Evolutionary conservation across 352 stramenopile genomes (phyloP).

Genomic region (Thalassiosira allenii): DNA sequence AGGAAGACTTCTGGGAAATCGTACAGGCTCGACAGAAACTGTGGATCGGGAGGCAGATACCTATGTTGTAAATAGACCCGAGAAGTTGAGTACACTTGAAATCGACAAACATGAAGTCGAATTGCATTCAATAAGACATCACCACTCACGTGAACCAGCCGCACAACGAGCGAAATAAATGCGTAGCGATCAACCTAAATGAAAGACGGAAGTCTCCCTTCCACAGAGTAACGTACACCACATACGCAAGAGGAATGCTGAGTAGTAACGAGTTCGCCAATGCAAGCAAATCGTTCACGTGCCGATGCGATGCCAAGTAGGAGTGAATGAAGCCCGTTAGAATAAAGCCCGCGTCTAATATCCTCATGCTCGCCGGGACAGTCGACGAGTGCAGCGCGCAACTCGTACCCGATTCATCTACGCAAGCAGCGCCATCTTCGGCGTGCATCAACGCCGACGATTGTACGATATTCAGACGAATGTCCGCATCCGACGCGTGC

Average conservation of each 20-base stretch:
- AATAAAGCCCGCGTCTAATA: constrained; percentile 60
- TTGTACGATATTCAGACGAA: constrained; percentile 17
- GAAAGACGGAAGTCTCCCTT: constrained; percentile 44
- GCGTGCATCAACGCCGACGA: background rate
- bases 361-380: background rate
- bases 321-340: constrained; percentile 31
- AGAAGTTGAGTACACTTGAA: no score
- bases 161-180: constrained; percentile 52
- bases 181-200: constrained; percentile 44
- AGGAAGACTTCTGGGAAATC: constrained; percentile 64
- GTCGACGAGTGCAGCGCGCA: background rate
- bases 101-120: no score
- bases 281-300: constrained; percentile 52
- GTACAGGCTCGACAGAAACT: constrained; percentile 47
- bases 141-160: constrained; percentile 57
- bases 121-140: no score
- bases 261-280: constrained; percentile 47
- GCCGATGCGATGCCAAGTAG: constrained; percentile 32
- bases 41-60: constrained; percentile 56
- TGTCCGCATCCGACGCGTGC: constrained; percentile 29
- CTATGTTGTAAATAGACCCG: no score
- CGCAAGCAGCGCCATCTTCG: background rate
- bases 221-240: constrained; percentile 49
- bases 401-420: background rate
- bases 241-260: constrained; percentile 34